Base-by-base conservation (phyloP, 2,329 filamentous ascomycete species). In the Peltaster fructicola region DNA sequence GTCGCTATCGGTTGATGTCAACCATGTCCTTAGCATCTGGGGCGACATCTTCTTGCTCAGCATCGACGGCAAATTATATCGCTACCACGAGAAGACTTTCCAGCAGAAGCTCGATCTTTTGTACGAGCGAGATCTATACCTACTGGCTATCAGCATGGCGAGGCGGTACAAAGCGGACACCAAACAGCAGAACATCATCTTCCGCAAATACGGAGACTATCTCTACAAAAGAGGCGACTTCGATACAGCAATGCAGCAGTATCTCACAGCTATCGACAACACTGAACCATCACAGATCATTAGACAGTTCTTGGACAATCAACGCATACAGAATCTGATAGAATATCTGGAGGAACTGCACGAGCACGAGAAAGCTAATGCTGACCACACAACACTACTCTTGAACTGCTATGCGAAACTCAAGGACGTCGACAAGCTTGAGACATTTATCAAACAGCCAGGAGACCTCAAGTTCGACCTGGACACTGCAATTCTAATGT, bases 221-320 rank as follows among this genome's bases (percentile, higher is more conserved):
- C 54, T 95, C 3, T 95, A 98, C 43, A 80, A 90, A 36, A 92
- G 91, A 43, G 81, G 78, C 4, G 84, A 93, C 44, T 98, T 85
- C 44, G 88, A 98, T 44, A 88, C 79, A 5, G 84, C 90, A n/a
- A 98, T 98, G 90, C 76, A 90, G 41, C 88, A 95, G 49, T 98
- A 98, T 45, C 71, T 98, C 33, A 77, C 81, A 39, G 85, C 90
- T 0, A 93, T 98, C 31, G 84, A 93, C 45, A 88, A 80, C 30
- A 95, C 85, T 0, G 85, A 95, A 42, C 85, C 85, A 5, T 93
- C 85, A 2, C 85, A 93, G 44, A 81, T 95, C 22, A 93, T 95
- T 43, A 68, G 85, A 40, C 93, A 92, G 70, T 98, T 91, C 43
- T 63, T 98, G 17, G 88, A 98, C 44, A 95, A 88, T 1, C 88